Percentiles rank a stretch among this genome's conserved stretches.
phyloP scores from a whole-genome alignment of 129 eudicot genomes.

The Flaveria robusta region DNA sequence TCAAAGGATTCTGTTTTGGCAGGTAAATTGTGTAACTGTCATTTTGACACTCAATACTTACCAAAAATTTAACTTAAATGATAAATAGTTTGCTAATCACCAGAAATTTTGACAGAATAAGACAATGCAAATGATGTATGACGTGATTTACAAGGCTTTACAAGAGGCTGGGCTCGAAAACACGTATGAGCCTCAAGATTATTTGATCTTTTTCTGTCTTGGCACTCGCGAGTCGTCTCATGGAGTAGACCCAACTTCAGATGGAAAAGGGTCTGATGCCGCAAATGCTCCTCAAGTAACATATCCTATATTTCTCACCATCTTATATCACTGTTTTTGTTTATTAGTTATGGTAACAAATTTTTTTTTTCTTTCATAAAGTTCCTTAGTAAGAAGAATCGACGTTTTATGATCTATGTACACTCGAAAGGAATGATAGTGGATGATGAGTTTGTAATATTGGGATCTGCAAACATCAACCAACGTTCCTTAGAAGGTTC shows the following conservation, averaged over 20 bases:
- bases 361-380: constrained; percentile 8
- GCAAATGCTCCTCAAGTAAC: constrained; percentile 64
- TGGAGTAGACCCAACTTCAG: constrained; percentile 29
- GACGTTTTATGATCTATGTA: constrained; percentile 86
- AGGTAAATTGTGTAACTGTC: constrained; percentile 47
- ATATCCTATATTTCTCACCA: not conserved
- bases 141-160: constrained; percentile 74
- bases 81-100: not conserved
- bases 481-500: constrained; percentile 96
- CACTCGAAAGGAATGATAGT: constrained; percentile 98
- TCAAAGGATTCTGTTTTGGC: constrained; percentile 96
- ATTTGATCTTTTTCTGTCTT: constrained; percentile 80
- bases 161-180: constrained; percentile 72
- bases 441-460: constrained; percentile 79
- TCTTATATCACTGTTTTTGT: not conserved
- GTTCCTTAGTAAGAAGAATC: constrained; percentile 59
- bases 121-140: constrained; percentile 98
- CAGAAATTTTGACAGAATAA: constrained; percentile 54
- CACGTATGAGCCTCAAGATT: constrained; percentile 78
- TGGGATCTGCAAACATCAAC: constrained; percentile 96
- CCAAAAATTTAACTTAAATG: not conserved
- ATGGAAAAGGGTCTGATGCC: constrained; percentile 30
- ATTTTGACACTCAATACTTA: not conserved
- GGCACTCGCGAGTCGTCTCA: constrained; percentile 72
- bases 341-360: constrained; percentile 8